Evolutionary conservation across 257 asterid species (phyloP).

Genomic region (Coffea canephora): DNA sequence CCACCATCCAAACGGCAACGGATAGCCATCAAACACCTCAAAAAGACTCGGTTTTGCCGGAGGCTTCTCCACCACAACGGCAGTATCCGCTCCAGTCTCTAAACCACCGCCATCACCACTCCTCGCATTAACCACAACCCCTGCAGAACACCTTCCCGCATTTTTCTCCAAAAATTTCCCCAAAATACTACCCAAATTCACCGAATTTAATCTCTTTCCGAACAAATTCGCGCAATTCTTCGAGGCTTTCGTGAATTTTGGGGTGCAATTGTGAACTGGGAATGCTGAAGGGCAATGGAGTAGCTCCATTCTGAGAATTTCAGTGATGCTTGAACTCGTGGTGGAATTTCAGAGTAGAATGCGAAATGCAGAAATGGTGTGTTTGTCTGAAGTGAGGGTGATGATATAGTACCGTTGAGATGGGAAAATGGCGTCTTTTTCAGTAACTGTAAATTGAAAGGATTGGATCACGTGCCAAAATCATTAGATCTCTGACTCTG

Average conservation of each 20-base stretch:
- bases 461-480: too few relatives aligned
- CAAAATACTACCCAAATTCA: constrained; percentile 13
- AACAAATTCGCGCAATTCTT: constrained; percentile 15
- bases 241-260: constrained; percentile 15
- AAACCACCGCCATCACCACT: constrained; percentile 39
- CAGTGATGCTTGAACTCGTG: too few relatives aligned
- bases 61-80: constrained; percentile 68
- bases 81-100: constrained; percentile 36
- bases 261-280: constrained; percentile 3
- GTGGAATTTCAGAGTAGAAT: not conserved
- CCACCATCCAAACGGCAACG: constrained; percentile 94
- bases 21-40: constrained; percentile 64
- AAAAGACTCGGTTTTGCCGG: constrained; percentile 37
- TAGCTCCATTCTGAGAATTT: constrained; percentile 22
- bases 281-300: constrained; percentile 25
- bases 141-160: constrained; percentile 7
- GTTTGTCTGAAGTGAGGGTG: too few relatives aligned
- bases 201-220: constrained; percentile 20
- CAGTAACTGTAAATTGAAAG: too few relatives aligned
- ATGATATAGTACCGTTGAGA: too few relatives aligned
- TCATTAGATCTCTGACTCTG: too few relatives aligned
- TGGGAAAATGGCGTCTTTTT: too few relatives aligned
- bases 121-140: constrained; percentile 25
- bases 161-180: constrained; percentile 7
- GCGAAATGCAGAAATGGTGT: too few relatives aligned